Percentiles rank a stretch among this genome's conserved stretches.
These are phyloP conservation scores for Calonectria henricotiae DNA, from an alignment of 2,329 filamentous ascomycete species.

Conservation along the genomic window DNA sequence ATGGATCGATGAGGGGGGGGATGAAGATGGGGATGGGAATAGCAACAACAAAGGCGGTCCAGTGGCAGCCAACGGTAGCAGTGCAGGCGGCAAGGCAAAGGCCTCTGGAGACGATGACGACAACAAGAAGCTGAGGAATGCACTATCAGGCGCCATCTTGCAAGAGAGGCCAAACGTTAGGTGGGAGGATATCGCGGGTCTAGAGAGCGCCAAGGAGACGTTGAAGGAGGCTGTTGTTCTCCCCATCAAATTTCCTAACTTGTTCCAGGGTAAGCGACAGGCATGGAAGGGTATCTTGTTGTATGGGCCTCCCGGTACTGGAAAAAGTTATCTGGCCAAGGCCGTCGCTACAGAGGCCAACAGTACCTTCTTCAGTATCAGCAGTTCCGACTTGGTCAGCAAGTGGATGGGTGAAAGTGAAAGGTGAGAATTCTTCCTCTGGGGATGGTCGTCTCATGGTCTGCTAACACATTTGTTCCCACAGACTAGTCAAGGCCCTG, in stretches of 20 bases:
- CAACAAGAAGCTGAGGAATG: constrained; percentile 93
- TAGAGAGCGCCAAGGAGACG: constrained; percentile 95
- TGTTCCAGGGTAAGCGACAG: constrained; percentile 96
- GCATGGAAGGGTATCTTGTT: constrained; percentile 98
- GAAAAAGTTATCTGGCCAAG: constrained; percentile 98
- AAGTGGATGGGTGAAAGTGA: constrained; percentile 99
- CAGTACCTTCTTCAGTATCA: constrained; percentile 99
- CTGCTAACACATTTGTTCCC: not conserved
- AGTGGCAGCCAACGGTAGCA: constrained; percentile 80
- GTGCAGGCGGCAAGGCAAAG: constrained; percentile 73
- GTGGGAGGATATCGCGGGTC: constrained; percentile 97
- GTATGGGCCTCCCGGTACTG: constrained; percentile 96
- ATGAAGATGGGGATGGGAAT: constrained; percentile 78
- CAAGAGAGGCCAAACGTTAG: constrained; percentile 96
- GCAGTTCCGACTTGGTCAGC: constrained; percentile 95
- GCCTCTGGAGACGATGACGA: constrained; percentile 86
- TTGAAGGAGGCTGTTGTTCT: constrained; percentile 98
- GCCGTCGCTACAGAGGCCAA: constrained; percentile 98
- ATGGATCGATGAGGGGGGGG: constrained; percentile 85
- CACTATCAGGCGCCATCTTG: constrained; percentile 91
- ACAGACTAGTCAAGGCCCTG: constrained; percentile 92
- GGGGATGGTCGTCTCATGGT: not conserved
- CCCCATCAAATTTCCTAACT: constrained; percentile 97
- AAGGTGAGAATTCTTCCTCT: constrained; percentile 71
- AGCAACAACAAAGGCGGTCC: constrained; percentile 64